These are phyloP conservation scores for Emergomyces orientalis DNA, from an alignment of 2,329 filamentous ascomycete species.

Conservation along the genomic window DNA sequence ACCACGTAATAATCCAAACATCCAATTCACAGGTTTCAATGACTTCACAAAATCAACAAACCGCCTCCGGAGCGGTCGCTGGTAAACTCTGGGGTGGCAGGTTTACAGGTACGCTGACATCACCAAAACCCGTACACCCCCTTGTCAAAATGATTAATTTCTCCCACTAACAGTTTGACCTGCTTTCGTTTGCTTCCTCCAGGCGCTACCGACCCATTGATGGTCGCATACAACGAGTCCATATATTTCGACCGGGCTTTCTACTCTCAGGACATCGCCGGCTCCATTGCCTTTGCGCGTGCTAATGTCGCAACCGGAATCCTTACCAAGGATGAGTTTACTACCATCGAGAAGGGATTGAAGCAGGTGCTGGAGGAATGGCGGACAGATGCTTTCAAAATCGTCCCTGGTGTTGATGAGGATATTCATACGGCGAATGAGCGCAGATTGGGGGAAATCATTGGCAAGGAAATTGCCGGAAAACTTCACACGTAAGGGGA, in stretches of 20 bases:
- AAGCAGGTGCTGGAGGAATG: conserved; percentile 38
- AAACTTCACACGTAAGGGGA: conserved; percentile 66
- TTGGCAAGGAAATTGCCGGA: conserved; percentile 73
- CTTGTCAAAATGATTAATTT: conserved; percentile 11
- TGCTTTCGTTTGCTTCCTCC: conserved; percentile 11
- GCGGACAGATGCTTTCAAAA: conserved; percentile 22
- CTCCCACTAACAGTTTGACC: background rate
- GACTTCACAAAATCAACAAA: conserved; percentile 3
- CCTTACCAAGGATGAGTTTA: conserved; percentile 59
- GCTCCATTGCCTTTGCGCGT: conserved; percentile 65
- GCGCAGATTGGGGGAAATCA: conserved; percentile 67
- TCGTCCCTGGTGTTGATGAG: conserved; percentile 22
- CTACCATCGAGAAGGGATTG: conserved; percentile 59
- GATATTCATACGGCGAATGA: conserved; percentile 20
- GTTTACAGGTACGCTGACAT: conserved; percentile 43
- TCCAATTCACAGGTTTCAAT: background rate
- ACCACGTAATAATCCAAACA: background rate
- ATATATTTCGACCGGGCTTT: conserved; percentile 66
- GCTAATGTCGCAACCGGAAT: conserved; percentile 65
- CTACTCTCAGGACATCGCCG: conserved; percentile 66
- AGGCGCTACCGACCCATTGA: conserved; percentile 70
- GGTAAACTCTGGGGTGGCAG: conserved; percentile 27
- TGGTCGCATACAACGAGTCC: conserved; percentile 70
- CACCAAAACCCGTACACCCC: background rate
- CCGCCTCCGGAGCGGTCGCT: conserved; percentile 12